These are phyloP conservation scores for Leucosporidium yakuticum DNA, from an alignment of 768 basidiomycete genomes.

Conservation along the genomic window DNA sequence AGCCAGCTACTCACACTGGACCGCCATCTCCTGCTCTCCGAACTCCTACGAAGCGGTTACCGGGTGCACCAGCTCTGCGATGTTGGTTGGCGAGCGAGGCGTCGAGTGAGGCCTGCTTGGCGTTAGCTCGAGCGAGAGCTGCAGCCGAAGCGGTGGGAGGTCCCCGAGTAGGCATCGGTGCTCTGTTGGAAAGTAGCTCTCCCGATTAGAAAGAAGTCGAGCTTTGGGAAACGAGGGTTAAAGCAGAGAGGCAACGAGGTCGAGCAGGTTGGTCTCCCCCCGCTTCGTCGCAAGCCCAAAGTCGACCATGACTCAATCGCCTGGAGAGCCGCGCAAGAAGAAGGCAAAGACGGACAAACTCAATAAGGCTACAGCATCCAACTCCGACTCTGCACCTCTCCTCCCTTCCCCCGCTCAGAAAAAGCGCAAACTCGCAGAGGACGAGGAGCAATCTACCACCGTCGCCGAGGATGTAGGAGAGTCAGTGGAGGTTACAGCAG, in stretches of 20 bases:
- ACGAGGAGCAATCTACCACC: too few relatives aligned
- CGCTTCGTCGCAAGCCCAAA: background rate
- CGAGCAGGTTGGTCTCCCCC: background rate
- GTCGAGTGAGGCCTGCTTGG: constrained; percentile 22
- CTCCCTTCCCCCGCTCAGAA: background rate
- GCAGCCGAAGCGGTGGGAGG: constrained; percentile 25
- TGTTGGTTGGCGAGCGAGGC: constrained; percentile 21
- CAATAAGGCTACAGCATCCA: background rate
- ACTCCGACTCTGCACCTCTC: background rate
- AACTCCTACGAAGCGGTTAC: constrained; percentile 25
- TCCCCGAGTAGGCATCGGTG: constrained; percentile 18
- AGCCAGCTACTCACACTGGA: constrained; percentile 16
- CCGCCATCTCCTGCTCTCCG: constrained; percentile 26
- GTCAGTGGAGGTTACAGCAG: background rate
- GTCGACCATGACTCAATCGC: background rate
- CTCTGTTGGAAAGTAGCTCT: too few relatives aligned
- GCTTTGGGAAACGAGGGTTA: background rate
- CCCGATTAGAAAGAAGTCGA: too few relatives aligned
- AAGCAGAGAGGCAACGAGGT: background rate
- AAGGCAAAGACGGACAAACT: background rate
- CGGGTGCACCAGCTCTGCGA: constrained; percentile 10
- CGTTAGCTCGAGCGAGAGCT: constrained; percentile 26
- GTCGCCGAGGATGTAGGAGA: background rate
- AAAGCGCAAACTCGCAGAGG: constrained; percentile 13
- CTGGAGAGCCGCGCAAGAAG: background rate